These are phyloP conservation scores for Fusarium piperis DNA, from an alignment of 2,329 filamentous ascomycete species.

Conservation along the genomic window DNA sequence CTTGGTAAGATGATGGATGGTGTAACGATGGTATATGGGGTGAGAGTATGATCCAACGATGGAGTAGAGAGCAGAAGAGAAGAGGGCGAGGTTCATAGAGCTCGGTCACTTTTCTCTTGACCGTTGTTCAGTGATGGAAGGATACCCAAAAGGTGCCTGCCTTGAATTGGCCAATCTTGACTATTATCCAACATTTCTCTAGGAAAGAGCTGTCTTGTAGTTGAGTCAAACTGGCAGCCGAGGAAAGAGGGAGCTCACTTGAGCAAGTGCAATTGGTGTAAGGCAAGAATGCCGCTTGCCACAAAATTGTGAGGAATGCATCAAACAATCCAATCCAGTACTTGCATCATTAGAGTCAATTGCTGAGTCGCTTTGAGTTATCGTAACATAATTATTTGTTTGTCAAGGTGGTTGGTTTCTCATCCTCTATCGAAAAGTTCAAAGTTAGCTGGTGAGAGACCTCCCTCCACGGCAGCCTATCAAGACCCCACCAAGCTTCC, in stretches of 20 bases:
- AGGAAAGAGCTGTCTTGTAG: background rate
- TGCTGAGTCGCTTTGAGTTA: background rate
- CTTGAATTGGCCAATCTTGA: background rate
- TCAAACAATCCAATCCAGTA: background rate
- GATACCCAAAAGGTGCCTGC: background rate
- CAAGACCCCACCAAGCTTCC: constrained; percentile 23
- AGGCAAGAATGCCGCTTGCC: background rate
- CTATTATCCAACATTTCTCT: background rate
- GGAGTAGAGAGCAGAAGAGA: background rate
- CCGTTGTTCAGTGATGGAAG: background rate
- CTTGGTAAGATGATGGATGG: background rate
- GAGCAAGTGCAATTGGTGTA: background rate
- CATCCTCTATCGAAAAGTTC: background rate
- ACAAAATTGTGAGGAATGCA: background rate
- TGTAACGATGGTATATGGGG: background rate
- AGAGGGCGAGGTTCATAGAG: background rate
- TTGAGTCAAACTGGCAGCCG: background rate
- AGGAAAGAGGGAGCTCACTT: background rate
- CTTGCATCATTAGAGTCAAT: background rate
- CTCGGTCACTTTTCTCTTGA: background rate
- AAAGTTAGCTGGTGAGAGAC: background rate
- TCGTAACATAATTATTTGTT: background rate
- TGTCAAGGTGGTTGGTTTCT: background rate
- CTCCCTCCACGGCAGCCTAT: background rate
- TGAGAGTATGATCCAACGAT: background rate